Conservation (phyloP, 2,329 filamentous ascomycete genomes). For the Rutstroemia sydowiana region DNA sequence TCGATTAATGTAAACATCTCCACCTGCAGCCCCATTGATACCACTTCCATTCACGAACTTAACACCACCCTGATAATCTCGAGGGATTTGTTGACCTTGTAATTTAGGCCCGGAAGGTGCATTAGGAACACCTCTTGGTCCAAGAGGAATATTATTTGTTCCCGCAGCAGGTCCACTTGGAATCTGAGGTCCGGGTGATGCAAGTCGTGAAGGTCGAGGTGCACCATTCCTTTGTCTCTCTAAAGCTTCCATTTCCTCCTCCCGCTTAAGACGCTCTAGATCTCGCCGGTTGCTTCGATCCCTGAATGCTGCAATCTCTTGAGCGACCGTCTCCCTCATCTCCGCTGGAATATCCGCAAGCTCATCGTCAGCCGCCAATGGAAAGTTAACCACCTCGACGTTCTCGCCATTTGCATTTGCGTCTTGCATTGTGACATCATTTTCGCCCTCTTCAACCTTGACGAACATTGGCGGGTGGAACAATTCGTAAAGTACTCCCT, state of each 20-base stretch:
- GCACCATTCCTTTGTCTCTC: constrained; percentile 69
- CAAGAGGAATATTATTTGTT: constrained; percentile 70
- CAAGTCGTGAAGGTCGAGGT: constrained; percentile 57
- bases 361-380: constrained; percentile 82
- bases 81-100: constrained; percentile 54
- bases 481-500: constrained; percentile 61
- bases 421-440: constrained; percentile 64
- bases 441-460: constrained; percentile 50
- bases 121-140: constrained; percentile 63
- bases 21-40: constrained; percentile 47
- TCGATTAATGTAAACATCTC: constrained; percentile 45
- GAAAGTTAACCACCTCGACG: constrained; percentile 84
- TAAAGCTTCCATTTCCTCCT: constrained; percentile 86
- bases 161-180: constrained; percentile 55
- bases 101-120: constrained; percentile 67
- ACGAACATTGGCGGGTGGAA: constrained; percentile 55
- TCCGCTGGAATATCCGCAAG: constrained; percentile 91
- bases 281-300: constrained; percentile 86
- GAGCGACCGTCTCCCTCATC: constrained; percentile 90
- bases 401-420: constrained; percentile 49
- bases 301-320: constrained; percentile 89
- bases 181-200: constrained; percentile 52
- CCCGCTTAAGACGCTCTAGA: constrained; percentile 74
- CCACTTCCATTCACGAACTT: constrained; percentile 75
- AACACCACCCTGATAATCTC: constrained; percentile 69